A percentile compares a stretch with the other conserved stretches of the same genome.
These are phyloP conservation scores for Coniferiporia sulphurascens DNA, from an alignment of 1,284 basidiomycete genomes.

Conservation along the genomic window DNA sequence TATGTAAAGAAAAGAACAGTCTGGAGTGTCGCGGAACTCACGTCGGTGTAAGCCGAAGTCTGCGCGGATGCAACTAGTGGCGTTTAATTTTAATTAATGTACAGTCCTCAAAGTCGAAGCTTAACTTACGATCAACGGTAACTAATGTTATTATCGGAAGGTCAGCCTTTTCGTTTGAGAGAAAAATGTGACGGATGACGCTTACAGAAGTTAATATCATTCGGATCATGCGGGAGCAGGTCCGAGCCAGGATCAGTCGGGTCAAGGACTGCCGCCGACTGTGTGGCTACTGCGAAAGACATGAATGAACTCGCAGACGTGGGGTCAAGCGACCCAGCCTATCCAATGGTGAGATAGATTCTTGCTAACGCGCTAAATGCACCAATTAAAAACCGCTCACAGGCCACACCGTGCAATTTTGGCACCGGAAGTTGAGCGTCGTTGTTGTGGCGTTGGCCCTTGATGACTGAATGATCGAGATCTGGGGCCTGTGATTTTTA, in stretches of 20 bases:
- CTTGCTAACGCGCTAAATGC: neutral
- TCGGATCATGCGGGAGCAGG: neutral
- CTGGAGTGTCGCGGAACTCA: neutral
- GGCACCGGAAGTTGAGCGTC: neutral
- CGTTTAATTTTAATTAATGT: neutral
- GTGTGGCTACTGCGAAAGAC: neutral
- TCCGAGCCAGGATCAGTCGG: neutral
- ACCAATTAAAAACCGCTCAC: neutral
- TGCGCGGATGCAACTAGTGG: neutral
- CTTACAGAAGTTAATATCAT: slow-evolving; percentile 1
- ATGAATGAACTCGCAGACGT: neutral
- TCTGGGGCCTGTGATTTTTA: neutral
- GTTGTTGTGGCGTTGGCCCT: neutral
- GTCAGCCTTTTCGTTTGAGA: neutral
- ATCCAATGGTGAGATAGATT: neutral
- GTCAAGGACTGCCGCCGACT: neutral
- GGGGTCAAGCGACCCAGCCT: neutral
- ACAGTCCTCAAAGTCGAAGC: neutral
- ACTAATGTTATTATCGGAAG: neutral
- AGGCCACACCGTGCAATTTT: neutral
- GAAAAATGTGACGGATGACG: neutral
- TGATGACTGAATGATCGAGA: neutral
- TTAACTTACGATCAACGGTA: neutral
- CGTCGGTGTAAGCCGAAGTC: neutral
- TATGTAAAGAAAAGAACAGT: neutral